Evolutionary conservation across 2,329 filamentous ascomycete genomes (phyloP), one percentile per base, ranked within the genome.

Genomic region (Taxawa tesnikishii): DNA sequence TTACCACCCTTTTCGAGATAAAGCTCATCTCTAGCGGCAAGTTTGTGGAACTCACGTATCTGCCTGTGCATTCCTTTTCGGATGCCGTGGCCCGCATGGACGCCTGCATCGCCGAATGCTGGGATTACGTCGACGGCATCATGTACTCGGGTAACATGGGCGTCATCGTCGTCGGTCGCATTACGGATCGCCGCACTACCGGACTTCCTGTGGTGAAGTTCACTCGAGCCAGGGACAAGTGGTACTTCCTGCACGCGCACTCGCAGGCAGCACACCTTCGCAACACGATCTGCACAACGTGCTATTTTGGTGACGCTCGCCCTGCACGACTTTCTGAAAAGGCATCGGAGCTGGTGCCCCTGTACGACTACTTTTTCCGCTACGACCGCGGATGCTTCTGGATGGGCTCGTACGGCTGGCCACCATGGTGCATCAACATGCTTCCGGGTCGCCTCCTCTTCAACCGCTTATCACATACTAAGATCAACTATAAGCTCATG

Each of bases 381-480:
- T 81, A 79, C 54, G 75, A 82, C 49, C 67, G 76, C 21, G 77
- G 75, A 28, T 74, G 68, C 3, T 81, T 81, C 55, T 82, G 76
- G 77, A 70, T 70, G 3, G 76, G 70, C 7, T 57, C 57, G 14
- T 70, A 74, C 36, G 71, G 74, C 2, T 23, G n/a, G 8, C 8
- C 8, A n/a, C n/a, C 8, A 23, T 8, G 19, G n/a, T 8, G 19
- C 19, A 23, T 23, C 19, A 8, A 23, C 19, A 8, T 23, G n/a
- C 19, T n/a, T 23, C 19, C n/a, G 19, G 19, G n/a, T n/a, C 66
- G 76, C 13, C 68, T 61, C 46, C 49, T 70, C n/a, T 59, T 80
- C 4, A 69, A 82, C 44, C 61, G 64, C 13, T 72, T 79, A 38
- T 59, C 79, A 47, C 70, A 73, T 47, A 75, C 77, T 0, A 61